phyloP scores from a whole-genome alignment of 179 eudicot species.

The Dionaea muscipula region DNA sequence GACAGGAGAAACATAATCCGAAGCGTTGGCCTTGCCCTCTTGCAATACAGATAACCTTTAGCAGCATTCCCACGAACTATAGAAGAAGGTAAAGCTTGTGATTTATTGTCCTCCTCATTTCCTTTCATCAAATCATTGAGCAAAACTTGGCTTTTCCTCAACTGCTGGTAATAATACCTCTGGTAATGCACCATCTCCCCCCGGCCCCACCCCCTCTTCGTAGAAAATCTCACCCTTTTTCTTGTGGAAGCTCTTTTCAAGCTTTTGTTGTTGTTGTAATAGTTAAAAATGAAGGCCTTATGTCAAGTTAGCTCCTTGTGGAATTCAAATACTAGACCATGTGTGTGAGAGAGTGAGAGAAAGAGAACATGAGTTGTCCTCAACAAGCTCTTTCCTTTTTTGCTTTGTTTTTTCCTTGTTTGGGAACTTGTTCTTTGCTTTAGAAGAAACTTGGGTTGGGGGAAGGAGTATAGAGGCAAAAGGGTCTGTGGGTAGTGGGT shows the following conservation, averaged over 20 bases:
- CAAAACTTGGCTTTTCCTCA: conserved; percentile 21
- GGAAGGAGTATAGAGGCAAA: no score
- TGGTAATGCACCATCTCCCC: conserved; percentile 40
- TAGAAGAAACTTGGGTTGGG: no score
- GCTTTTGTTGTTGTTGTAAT: no score
- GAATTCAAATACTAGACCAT: no score
- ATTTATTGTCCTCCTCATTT: conserved; percentile 19
- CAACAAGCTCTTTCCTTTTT: no score
- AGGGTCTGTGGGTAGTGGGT: no score
- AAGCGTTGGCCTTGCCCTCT: conserved; percentile 33
- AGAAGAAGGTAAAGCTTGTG: conserved; percentile 4
- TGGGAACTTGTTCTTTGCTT: no score
- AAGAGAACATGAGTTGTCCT: no score
- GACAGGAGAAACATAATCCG: conserved; percentile 24
- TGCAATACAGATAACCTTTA: conserved; percentile 15
- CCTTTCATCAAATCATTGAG: conserved; percentile 14
- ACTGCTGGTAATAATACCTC: conserved; percentile 24
- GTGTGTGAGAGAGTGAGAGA: background rate
- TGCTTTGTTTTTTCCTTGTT: no score
- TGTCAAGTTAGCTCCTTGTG: no score
- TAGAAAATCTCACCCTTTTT: background rate
- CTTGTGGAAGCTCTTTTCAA: background rate
- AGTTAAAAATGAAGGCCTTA: no score
- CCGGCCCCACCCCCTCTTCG: no score
- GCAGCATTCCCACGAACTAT: conserved; percentile 11